These are phyloP conservation scores for Penicillium italicum DNA, from an alignment of 2,329 filamentous ascomycete genomes.

Conservation along the genomic window DNA sequence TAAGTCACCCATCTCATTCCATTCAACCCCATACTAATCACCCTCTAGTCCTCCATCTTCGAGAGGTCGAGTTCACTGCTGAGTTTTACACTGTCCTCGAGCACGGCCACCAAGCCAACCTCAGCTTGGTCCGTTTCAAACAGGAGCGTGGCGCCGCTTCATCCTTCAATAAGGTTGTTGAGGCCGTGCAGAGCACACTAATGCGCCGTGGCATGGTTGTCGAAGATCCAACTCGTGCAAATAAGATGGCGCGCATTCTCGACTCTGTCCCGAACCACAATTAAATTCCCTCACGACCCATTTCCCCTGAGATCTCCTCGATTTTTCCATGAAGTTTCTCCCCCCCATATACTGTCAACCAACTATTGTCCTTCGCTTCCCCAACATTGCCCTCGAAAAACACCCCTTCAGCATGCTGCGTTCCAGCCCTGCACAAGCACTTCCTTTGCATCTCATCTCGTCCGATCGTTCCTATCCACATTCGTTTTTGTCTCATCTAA, in stretches of 20 bases:
- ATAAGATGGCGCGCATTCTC: slow-evolving; percentile 59
- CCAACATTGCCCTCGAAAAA: background rate
- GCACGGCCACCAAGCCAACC: slow-evolving; percentile 69
- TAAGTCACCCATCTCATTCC: slow-evolving; percentile 48
- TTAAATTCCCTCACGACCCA: slow-evolving; percentile 1
- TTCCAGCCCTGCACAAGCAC: slow-evolving; percentile 21
- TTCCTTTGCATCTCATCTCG: slow-evolving; percentile 5
- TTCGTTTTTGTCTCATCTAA: slow-evolving; percentile 9
- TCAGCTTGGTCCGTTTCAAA: slow-evolving; percentile 80
- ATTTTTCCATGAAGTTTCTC: background rate
- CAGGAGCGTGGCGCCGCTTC: slow-evolving; percentile 90
- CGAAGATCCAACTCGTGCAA: slow-evolving; percentile 61
- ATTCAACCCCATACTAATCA: slow-evolving; percentile 18
- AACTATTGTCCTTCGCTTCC: background rate
- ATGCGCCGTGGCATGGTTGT: slow-evolving; percentile 64
- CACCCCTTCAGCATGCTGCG: slow-evolving; percentile 11
- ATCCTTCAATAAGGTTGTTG: slow-evolving; percentile 79
- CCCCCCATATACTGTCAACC: background rate
- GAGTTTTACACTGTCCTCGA: slow-evolving; percentile 89
- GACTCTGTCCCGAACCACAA: slow-evolving; percentile 23
- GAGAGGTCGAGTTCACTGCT: slow-evolving; percentile 80
- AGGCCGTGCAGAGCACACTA: slow-evolving; percentile 69
- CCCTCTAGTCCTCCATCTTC: slow-evolving; percentile 67
- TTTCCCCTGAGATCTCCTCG: background rate
- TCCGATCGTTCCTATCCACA: background rate